Evolutionary conservation across 345 rosid genomes (phyloP).

Genomic region (Salix purpurea): DNA sequence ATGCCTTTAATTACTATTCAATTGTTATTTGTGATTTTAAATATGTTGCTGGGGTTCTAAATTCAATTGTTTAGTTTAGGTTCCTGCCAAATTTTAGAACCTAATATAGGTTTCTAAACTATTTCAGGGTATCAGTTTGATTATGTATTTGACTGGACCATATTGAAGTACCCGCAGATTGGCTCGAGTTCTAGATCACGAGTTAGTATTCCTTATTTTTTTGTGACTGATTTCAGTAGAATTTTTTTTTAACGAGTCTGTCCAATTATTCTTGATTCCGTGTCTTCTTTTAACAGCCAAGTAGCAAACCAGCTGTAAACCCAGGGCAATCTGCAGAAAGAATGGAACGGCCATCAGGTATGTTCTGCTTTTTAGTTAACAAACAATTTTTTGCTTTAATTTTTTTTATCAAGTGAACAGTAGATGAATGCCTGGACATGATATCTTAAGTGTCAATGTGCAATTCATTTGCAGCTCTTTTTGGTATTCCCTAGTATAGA

Average conservation of each 20-base stretch:
- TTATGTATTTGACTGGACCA: constrained; percentile 92
- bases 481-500: background rate
- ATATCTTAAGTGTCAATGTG: background rate
- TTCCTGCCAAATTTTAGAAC: background rate
- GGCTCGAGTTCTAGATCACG: constrained; percentile 71
- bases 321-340: constrained; percentile 52
- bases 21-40: background rate
- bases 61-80: background rate
- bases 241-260: background rate
- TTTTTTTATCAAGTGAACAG: background rate
- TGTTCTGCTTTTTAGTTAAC: background rate
- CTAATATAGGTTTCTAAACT: constrained; percentile 7
- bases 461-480: background rate
- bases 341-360: constrained; percentile 49
- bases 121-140: constrained; percentile 82
- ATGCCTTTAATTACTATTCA: background rate
- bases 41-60: background rate
- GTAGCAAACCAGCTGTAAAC: constrained; percentile 42
- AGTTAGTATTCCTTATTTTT: constrained; percentile 35
- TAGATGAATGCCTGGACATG: background rate
- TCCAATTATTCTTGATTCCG: background rate
- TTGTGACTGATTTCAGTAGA: background rate
- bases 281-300: constrained; percentile 31
- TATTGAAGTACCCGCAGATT: constrained; percentile 75
- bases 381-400: background rate